A percentile compares a stretch with the other conserved stretches of the same genome.
phyloP scores from a whole-genome alignment of 2,329 filamentous ascomycete species.

The Apiospora arundinis region DNA sequence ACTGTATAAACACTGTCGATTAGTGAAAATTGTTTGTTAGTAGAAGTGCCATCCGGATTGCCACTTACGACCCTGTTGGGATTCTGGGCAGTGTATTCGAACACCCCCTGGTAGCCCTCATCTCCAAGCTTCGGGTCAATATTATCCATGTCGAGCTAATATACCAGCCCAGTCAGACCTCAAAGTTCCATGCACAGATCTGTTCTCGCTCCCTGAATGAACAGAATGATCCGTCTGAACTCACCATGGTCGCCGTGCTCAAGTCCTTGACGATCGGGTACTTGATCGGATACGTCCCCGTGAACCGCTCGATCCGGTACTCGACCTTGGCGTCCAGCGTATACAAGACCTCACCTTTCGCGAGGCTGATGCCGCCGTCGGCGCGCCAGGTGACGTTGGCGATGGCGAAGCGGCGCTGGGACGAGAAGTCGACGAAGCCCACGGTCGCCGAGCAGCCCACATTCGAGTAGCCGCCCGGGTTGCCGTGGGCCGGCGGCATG shows the following conservation, averaged over 20 bases:
- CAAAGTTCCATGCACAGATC: no score
- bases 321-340: constrained; percentile 27
- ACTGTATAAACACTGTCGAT: constrained; percentile 20
- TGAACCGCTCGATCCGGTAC: constrained; percentile 22
- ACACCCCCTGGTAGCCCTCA: not conserved
- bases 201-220: no score
- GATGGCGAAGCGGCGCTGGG: constrained; percentile 28
- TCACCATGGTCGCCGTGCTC: constrained; percentile 27
- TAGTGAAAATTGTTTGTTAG: not conserved
- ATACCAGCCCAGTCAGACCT: not conserved
- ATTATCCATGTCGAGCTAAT: not conserved
- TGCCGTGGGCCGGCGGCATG: constrained; percentile 87
- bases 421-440: constrained; percentile 28
- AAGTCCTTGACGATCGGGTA: constrained; percentile 28
- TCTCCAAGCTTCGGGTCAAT: not conserved
- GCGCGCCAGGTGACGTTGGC: constrained; percentile 28
- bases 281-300: constrained; percentile 25
- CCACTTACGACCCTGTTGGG: not conserved
- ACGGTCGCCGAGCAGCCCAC: constrained; percentile 65
- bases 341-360: constrained; percentile 23
- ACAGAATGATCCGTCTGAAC: not conserved
- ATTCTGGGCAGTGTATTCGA: not conserved
- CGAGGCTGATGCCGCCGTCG: constrained; percentile 24
- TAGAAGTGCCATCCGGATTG: not conserved
- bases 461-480: constrained; percentile 95